Percentiles rank a stretch among this genome's conserved stretches.
phyloP scores from a whole-genome alignment of 148 eudicot genomes.

The Silene uniflora region DNA sequence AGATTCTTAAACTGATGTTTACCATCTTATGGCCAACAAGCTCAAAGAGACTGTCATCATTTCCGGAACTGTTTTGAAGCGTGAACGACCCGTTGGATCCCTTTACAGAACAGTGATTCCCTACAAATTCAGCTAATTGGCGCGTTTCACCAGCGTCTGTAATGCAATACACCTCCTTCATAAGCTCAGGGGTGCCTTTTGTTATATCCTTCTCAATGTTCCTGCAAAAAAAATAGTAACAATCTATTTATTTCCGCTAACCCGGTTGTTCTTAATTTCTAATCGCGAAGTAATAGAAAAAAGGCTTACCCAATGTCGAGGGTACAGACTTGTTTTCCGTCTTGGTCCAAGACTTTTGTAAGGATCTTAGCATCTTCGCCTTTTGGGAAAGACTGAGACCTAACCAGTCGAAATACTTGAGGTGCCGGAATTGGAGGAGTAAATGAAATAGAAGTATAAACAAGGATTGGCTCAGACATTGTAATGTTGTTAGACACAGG shows the following conservation, averaged over 20 bases:
- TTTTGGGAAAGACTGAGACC: conserved; percentile 28
- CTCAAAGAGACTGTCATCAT: conserved; percentile 7
- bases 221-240: too few species aligned
- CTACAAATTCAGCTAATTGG: background rate
- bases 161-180: background rate
- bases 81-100: conserved; percentile 5
- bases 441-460: conserved; percentile 67
- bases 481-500: conserved; percentile 28
- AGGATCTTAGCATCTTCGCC: background rate
- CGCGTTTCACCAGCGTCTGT: background rate
- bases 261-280: background rate
- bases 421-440: conserved; percentile 58
- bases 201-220: background rate
- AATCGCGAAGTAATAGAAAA: too few species aligned
- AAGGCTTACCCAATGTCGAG: background rate
- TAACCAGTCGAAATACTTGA: conserved; percentile 46
- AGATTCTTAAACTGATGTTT: background rate
- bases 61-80: conserved; percentile 1
- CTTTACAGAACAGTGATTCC: background rate
- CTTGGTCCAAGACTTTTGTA: background rate
- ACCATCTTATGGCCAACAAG: conserved; percentile 16
- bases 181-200: background rate
- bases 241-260: background rate
- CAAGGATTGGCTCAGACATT: conserved; percentile 41
- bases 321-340: background rate